Evolutionary conservation across 805 yeast genomes (phyloP).

Genomic region (Yamadazyma phyllophila): DNA sequence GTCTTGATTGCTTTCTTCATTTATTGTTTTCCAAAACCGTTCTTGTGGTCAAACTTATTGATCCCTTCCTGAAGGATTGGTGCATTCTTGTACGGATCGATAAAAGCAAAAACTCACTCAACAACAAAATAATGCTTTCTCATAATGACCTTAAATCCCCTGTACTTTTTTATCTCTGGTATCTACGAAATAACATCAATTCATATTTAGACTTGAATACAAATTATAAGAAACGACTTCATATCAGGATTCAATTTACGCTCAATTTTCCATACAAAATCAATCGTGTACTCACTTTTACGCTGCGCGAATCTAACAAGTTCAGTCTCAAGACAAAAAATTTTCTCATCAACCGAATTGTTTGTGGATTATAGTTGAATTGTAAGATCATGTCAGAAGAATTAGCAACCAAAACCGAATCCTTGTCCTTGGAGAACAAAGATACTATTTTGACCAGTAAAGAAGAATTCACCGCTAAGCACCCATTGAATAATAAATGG

Average conservation of each 20-base stretch:
- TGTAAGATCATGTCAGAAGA: constrained; percentile 9
- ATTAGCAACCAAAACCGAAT: constrained; percentile 43
- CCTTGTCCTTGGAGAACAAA: constrained; percentile 36
- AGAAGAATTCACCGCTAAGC: constrained; percentile 71
- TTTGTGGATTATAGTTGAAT: constrained; percentile 5
- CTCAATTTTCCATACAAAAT: not conserved
- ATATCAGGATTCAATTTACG: not conserved
- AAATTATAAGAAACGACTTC: not conserved
- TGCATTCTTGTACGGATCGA: too few relatives aligned
- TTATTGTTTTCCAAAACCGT: too few relatives aligned
- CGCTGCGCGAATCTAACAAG: constrained; percentile 6
- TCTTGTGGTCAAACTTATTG: too few relatives aligned
- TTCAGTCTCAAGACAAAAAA: constrained; percentile 2
- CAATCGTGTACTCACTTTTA: not conserved
- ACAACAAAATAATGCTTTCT: too few relatives aligned
- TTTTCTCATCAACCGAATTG: constrained; percentile 7
- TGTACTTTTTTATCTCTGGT: too few relatives aligned
- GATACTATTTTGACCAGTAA: constrained; percentile 57
- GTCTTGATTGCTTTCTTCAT: too few relatives aligned
- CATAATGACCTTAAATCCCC: too few relatives aligned
- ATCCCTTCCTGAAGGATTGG: too few relatives aligned
- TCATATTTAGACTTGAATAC: not conserved
- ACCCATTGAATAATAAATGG: constrained; percentile 90
- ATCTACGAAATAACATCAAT: too few relatives aligned
- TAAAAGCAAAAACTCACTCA: too few relatives aligned